Percentiles rank a stretch among this genome's conserved stretches.
These are phyloP conservation scores for Aquilaria sinensis DNA, from an alignment of 345 rosid genomes.

Conservation along the genomic window DNA sequence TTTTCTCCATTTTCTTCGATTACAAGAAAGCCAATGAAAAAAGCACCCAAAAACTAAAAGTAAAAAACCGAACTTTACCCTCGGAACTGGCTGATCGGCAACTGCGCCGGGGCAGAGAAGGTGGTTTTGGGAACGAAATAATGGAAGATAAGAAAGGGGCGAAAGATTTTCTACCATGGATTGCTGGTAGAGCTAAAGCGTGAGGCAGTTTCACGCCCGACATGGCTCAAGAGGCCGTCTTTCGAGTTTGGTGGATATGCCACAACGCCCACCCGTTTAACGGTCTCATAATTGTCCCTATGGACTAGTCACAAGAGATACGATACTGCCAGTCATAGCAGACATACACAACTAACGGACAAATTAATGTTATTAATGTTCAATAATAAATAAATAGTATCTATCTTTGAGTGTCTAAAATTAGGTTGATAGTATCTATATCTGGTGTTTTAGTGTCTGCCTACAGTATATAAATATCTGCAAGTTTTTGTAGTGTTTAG, in stretches of 20 bases:
- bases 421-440: too few relatives aligned
- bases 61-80: constrained; percentile 19
- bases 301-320: constrained; percentile 11
- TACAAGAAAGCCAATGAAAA: not conserved
- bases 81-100: constrained; percentile 12
- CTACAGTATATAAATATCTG: too few relatives aligned
- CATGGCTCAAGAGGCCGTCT: constrained; percentile 22
- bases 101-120: constrained; percentile 10
- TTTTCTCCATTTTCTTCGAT: too few relatives aligned
- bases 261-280: not conserved
- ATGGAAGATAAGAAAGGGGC: constrained; percentile 21
- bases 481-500: too few relatives aligned
- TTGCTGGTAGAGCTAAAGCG: constrained; percentile 19
- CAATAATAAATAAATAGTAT: too few relatives aligned
- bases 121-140: constrained; percentile 17
- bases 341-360: too few relatives aligned
- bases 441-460: too few relatives aligned
- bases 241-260: constrained; percentile 1
- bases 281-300: not conserved
- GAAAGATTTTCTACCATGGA: constrained; percentile 31
- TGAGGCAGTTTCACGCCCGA: constrained; percentile 35
- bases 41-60: not conserved
- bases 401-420: too few relatives aligned
- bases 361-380: too few relatives aligned
- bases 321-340: not conserved